Conservation (phyloP, 495 filamentous ascomycete species). For the Aspergillus sclerotioniger region DNA sequence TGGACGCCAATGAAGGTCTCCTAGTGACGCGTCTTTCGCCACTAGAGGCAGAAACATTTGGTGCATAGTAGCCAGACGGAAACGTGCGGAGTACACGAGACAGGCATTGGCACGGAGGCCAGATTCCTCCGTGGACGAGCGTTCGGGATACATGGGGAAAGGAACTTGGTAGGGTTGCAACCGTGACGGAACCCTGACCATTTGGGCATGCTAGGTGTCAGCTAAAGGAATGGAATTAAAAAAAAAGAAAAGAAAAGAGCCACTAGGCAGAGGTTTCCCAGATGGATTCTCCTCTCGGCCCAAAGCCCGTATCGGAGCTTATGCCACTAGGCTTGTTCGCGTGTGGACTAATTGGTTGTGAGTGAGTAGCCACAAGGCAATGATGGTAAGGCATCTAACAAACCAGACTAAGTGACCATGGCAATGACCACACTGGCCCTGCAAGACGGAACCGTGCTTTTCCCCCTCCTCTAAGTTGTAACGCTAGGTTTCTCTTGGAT, state of each 20-base stretch:
- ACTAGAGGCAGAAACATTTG: constrained; percentile 22
- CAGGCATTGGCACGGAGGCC: constrained; percentile 21
- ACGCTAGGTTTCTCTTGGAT: constrained; percentile 29
- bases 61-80: constrained; percentile 21
- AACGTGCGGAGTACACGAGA: constrained; percentile 24
- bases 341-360: constrained; percentile 25
- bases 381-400: constrained; percentile 19
- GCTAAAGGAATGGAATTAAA: constrained; percentile 3
- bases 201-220: constrained; percentile 20
- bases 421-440: constrained; percentile 18
- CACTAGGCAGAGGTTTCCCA: constrained; percentile 12
- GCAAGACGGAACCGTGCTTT: constrained; percentile 13
- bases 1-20: constrained; percentile 37
- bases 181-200: constrained; percentile 22
- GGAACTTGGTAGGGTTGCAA: constrained; percentile 27
- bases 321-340: constrained; percentile 15
- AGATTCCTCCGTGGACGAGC: constrained; percentile 18
- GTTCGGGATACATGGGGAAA: constrained; percentile 12
- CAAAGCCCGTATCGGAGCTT: constrained; percentile 18
- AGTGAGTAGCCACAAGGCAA: constrained; percentile 18
- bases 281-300: constrained; percentile 9
- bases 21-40: constrained; percentile 31
- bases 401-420: constrained; percentile 21
- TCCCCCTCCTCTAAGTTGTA: constrained; percentile 13
- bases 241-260: constrained; percentile 11